These are phyloP conservation scores for Aspergillus asperescens DNA, from an alignment of 495 filamentous ascomycete species.

Conservation along the genomic window DNA sequence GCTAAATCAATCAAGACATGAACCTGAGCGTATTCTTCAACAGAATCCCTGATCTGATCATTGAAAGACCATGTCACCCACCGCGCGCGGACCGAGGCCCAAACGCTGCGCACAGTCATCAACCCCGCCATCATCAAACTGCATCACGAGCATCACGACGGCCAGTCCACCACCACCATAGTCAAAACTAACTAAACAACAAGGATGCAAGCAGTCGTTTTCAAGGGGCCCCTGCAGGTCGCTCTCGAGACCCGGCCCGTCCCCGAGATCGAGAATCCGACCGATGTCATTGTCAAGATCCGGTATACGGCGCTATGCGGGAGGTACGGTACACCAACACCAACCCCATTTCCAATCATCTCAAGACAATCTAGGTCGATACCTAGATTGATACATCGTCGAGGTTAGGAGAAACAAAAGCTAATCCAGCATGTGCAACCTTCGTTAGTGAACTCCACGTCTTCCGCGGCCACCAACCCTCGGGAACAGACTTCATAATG, in stretches of 20 bases:
- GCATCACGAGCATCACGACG: no score
- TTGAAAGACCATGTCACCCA: no score
- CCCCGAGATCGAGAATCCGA: slow-evolving; percentile 56
- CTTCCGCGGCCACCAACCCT: slow-evolving; percentile 67
- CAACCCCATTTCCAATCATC: not conserved
- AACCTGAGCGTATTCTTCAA: no score
- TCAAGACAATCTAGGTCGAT: no score
- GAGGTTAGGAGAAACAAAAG: no score
- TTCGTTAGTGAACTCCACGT: slow-evolving; percentile 61
- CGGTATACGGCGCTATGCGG: slow-evolving; percentile 81
- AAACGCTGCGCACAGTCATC: no score
- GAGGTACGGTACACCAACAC: slow-evolving; percentile 51
- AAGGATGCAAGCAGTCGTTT: slow-evolving; percentile 33
- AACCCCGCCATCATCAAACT: not conserved
- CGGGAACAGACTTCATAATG: slow-evolving; percentile 53
- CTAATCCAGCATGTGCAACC: not conserved
- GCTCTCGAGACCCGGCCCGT: slow-evolving; percentile 41
- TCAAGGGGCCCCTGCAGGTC: slow-evolving; percentile 33
- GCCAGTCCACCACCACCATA: not conserved
- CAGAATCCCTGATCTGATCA: no score
- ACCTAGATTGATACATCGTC: no score
- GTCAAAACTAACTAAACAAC: not conserved
- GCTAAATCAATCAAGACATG: no score
- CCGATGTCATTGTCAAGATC: slow-evolving; percentile 80
- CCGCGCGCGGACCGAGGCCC: no score